A percentile compares a stretch with the other conserved stretches of the same genome.
These are phyloP conservation scores for Reticulascus tulasneorum DNA, from an alignment of 2,329 filamentous ascomycete species.

Conservation along the genomic window DNA sequence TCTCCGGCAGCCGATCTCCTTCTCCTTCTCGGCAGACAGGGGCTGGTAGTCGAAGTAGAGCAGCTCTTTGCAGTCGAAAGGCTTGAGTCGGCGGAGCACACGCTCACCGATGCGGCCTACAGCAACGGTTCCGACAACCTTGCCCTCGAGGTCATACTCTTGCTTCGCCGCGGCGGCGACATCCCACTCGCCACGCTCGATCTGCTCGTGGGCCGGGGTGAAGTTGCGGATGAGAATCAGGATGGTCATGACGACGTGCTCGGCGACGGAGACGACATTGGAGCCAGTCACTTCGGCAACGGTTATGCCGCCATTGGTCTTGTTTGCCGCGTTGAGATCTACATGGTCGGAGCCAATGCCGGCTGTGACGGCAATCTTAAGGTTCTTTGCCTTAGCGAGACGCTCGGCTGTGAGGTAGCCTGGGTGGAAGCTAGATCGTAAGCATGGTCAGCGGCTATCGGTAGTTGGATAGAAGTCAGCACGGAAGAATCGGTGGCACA, in stretches of 20 bases:
- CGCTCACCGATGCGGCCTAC: slow-evolving; percentile 98
- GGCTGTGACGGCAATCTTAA: slow-evolving; percentile 94
- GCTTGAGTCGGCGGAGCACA: slow-evolving; percentile 90
- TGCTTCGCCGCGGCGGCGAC: slow-evolving; percentile 96
- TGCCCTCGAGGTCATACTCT: slow-evolving; percentile 95
- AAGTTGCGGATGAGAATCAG: slow-evolving; percentile 96
- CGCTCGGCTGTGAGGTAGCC: slow-evolving; percentile 96
- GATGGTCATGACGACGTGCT: slow-evolving; percentile 99
- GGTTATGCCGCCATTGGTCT: slow-evolving; percentile 94
- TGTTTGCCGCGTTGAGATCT: slow-evolving; percentile 94
- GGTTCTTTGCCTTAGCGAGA: slow-evolving; percentile 96
- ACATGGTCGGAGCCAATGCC: slow-evolving; percentile 99
- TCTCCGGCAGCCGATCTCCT: slow-evolving; percentile 91
- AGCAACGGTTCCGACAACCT: slow-evolving; percentile 96
- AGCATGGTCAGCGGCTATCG: neutral
- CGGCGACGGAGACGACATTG: slow-evolving; percentile 97
- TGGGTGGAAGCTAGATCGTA: slow-evolving; percentile 77
- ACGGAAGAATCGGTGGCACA: slow-evolving; percentile 3
- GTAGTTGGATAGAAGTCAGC: neutral
- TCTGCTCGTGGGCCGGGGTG: slow-evolving; percentile 92
- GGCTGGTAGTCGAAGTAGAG: slow-evolving; percentile 99
- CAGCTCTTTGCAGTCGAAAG: slow-evolving; percentile 99
- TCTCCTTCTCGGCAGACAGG: slow-evolving; percentile 76
- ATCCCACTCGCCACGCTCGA: slow-evolving; percentile 86
- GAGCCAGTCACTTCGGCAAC: slow-evolving; percentile 97